A percentile compares a stretch with the other conserved stretches of the same genome.
These are phyloP conservation scores for Fragaria vesca DNA, from an alignment of 306 rosid species.

Conservation along the genomic window DNA sequence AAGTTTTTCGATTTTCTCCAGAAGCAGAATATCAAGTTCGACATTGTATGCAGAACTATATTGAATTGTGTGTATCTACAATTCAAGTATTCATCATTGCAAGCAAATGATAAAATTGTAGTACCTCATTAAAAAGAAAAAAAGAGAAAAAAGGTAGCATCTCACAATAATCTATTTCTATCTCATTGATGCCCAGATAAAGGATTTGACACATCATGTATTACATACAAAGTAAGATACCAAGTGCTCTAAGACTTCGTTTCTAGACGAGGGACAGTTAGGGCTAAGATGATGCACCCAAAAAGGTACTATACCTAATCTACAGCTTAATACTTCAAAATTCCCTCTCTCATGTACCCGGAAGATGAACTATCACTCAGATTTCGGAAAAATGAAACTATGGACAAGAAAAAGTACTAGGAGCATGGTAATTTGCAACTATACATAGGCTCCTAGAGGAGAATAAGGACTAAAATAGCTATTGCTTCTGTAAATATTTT, in stretches of 20 bases:
- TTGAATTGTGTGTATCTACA: too few species aligned
- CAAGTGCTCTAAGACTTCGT: not conserved
- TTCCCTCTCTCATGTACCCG: not conserved
- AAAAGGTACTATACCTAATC: not conserved
- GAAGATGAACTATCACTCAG: not conserved
- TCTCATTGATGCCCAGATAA: too few species aligned
- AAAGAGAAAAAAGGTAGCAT: too few species aligned
- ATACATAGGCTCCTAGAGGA: not conserved
- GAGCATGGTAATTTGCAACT: not conserved
- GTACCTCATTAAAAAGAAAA: too few species aligned
- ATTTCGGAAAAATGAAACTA: not conserved
- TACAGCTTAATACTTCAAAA: not conserved
- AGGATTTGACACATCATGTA: too few species aligned
- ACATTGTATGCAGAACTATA: too few species aligned
- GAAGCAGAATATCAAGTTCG: too few species aligned
- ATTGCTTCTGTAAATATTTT: not conserved
- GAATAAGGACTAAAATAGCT: not conserved
- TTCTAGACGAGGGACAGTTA: not conserved
- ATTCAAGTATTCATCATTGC: too few species aligned
- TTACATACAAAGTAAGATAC: not conserved
- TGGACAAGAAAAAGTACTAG: not conserved
- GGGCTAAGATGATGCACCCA: not conserved
- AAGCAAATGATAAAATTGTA: too few species aligned
- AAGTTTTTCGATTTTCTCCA: too few species aligned
- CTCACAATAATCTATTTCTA: too few species aligned